Conservation (phyloP, 2,329 filamentous ascomycete genomes). For the Aspergillus fumigatus region DNA sequence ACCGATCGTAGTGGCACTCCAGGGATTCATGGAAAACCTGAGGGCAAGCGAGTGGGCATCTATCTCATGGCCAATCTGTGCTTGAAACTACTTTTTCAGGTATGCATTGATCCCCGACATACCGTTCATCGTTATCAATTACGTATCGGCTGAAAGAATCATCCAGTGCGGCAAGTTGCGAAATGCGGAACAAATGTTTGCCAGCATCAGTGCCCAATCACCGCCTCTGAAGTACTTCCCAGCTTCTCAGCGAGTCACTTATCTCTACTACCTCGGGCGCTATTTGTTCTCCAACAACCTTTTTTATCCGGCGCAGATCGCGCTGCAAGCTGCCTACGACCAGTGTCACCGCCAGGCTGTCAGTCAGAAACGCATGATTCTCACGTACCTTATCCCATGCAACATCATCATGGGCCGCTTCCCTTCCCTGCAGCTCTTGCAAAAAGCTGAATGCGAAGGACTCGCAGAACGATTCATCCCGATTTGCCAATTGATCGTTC, state of each 20-base stretch:
- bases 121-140: not conserved
- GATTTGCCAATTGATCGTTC: slow-evolving; percentile 66
- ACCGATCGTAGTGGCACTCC: slow-evolving; percentile 70
- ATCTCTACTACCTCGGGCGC: slow-evolving; percentile 88
- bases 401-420: slow-evolving; percentile 84
- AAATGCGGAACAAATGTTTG: slow-evolving; percentile 82
- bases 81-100: slow-evolving; percentile 79
- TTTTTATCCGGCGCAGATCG: slow-evolving; percentile 70
- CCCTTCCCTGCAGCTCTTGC: slow-evolving; percentile 62
- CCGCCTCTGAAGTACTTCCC: slow-evolving; percentile 79
- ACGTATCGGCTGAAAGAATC: not conserved
- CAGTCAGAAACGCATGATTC: slow-evolving; percentile 71
- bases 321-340: slow-evolving; percentile 73
- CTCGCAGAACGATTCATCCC: slow-evolving; percentile 66
- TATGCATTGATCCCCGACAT: slow-evolving; percentile 35
- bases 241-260: slow-evolving; percentile 81
- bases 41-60: slow-evolving; percentile 81
- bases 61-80: slow-evolving; percentile 91
- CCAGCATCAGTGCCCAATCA: slow-evolving; percentile 77
- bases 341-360: slow-evolving; percentile 59
- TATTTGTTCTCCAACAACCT: slow-evolving; percentile 84
- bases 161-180: slow-evolving; percentile 70
- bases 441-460: slow-evolving; percentile 63
- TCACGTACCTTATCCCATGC: slow-evolving; percentile 75
- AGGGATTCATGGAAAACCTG: slow-evolving; percentile 58